Percentiles rank a stretch among this genome's conserved stretches.
These are phyloP conservation scores for Ogataea allantospora DNA, from an alignment of 805 yeast genomes.

Conservation along the genomic window DNA sequence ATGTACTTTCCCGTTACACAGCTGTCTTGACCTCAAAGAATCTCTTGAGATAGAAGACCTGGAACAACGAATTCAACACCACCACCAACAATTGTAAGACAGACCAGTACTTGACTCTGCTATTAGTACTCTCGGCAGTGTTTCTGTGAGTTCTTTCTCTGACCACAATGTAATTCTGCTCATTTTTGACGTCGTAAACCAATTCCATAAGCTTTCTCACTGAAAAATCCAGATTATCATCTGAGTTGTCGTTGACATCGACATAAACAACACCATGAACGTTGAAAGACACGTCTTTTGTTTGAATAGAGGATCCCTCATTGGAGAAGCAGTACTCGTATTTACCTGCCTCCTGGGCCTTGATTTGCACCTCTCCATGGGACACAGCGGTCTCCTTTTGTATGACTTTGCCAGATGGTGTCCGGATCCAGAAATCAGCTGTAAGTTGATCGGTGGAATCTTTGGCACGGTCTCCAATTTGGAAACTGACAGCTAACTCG, in stretches of 20 bases:
- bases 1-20: conserved; percentile 48
- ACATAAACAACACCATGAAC: conserved; percentile 90
- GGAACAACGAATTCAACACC: conserved; percentile 83
- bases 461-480: conserved; percentile 87
- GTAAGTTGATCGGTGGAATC: conserved; percentile 62
- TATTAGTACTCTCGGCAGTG: conserved; percentile 96
- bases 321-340: conserved; percentile 89
- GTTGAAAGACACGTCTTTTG: conserved; percentile 92
- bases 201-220: conserved; percentile 71
- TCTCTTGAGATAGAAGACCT: conserved; percentile 88
- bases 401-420: conserved; percentile 48
- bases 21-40: conserved; percentile 93
- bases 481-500: conserved; percentile 84
- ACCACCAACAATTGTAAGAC: conserved; percentile 86
- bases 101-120: conserved; percentile 98
- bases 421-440: conserved; percentile 58
- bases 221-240: conserved; percentile 80
- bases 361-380: conserved; percentile 76
- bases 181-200: conserved; percentile 86
- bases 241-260: conserved; percentile 63
- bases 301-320: conserved; percentile 66
- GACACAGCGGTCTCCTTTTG: conserved; percentile 54
- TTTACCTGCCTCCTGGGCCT: conserved; percentile 67
- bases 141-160: conserved; percentile 98
- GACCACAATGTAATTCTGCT: conserved; percentile 87